These are phyloP conservation scores for Leucoagaricus sp. DNA, from an alignment of 1,284 basidiomycete genomes.

Conservation along the genomic window DNA sequence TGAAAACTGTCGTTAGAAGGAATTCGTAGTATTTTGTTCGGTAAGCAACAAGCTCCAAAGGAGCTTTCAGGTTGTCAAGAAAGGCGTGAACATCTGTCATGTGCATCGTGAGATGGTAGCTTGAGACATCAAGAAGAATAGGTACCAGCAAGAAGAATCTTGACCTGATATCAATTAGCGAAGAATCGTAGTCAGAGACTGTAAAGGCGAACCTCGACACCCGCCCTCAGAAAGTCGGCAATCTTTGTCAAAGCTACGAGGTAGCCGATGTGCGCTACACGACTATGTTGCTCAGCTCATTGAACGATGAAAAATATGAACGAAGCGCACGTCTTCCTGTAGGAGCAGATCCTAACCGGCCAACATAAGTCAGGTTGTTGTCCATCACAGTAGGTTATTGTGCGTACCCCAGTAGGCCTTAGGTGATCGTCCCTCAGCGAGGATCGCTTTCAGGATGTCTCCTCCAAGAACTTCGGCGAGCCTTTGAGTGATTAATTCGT, in stretches of 20 bases:
- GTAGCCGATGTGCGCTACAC: conserved; percentile 92
- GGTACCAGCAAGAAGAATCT: conserved; percentile 84
- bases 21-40: conserved; percentile 91
- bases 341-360: conserved; percentile 78
- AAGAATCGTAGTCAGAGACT: conserved; percentile 4
- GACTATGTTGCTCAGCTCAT: conserved; percentile 9
- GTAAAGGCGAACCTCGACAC: conserved; percentile 61
- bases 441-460: conserved; percentile 81
- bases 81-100: conserved; percentile 91
- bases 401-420: conserved; percentile 90
- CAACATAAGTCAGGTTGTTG: background rate
- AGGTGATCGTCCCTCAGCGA: conserved; percentile 75
- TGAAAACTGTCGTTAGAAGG: conserved; percentile 83
- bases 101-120: background rate
- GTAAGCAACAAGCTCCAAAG: conserved; percentile 89
- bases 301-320: background rate
- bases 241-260: conserved; percentile 96
- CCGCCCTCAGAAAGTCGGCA: conserved; percentile 94
- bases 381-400: background rate
- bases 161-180: conserved; percentile 57
- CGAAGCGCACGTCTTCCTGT: conserved; percentile 84
- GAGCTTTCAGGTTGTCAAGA: conserved; percentile 97
- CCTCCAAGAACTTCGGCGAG: conserved; percentile 89
- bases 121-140: background rate
- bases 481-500: conserved; percentile 84